A percentile compares a stretch with the other conserved stretches of the same genome.
Conservation (phyloP, 768 basidiomycete genomes). For the Collybiopsis confluens region DNA sequence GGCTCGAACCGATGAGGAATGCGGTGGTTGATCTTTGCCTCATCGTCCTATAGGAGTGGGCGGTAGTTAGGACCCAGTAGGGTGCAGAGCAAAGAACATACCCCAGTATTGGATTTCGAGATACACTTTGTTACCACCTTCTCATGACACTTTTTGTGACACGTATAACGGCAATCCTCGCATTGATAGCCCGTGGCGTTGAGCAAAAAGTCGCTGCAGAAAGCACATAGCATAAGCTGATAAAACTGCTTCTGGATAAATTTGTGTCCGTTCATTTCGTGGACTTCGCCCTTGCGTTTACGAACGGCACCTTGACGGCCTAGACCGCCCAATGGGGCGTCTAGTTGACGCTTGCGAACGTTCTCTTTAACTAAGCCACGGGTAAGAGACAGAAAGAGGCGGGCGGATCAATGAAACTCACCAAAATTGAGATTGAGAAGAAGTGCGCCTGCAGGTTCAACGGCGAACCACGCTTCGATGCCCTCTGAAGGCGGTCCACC, state of each 20-base stretch:
- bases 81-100: constrained; percentile 48
- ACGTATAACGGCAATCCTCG: constrained; percentile 98
- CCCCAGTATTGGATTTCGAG: constrained; percentile 92
- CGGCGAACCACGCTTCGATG: constrained; percentile 95
- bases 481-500: constrained; percentile 52
- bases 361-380: constrained; percentile 85
- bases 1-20: constrained; percentile 98
- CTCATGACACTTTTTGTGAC: constrained; percentile 98
- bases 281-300: constrained; percentile 96
- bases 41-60: constrained; percentile 88
- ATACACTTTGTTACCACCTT: constrained; percentile 99
- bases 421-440: constrained; percentile 87
- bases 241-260: constrained; percentile 98
- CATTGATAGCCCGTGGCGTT: constrained; percentile 98
- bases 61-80: no score
- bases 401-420: constrained; percentile 44
- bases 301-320: constrained; percentile 97
- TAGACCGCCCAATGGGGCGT: constrained; percentile 79
- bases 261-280: constrained; percentile 99
- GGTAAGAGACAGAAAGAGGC: constrained; percentile 7
- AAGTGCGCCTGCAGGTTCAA: constrained; percentile 96
- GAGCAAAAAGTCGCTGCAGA: constrained; percentile 96
- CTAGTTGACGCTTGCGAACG: constrained; percentile 91
- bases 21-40: constrained; percentile 98
- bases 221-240: constrained; percentile 96